A percentile compares a stretch with the other conserved stretches of the same genome.
These are phyloP conservation scores for Microdochium bolleyi DNA, from an alignment of 2,329 filamentous ascomycete genomes.

Conservation along the genomic window DNA sequence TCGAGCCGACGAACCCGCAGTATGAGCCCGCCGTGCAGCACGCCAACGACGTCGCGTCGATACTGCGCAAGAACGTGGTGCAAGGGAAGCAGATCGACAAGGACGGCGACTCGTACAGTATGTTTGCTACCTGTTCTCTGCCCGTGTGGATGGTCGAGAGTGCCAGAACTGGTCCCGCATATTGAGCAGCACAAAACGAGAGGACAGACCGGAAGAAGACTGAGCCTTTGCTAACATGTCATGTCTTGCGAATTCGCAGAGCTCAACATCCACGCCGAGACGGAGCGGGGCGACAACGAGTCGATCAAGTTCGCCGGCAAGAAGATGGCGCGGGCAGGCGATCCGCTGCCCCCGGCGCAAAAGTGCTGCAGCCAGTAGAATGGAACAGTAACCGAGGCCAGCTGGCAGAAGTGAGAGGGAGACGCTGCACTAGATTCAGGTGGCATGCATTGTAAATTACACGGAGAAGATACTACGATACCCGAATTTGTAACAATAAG, in stretches of 20 bases:
- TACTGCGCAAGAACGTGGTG: conserved; percentile 78
- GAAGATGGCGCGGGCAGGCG: conserved; percentile 9
- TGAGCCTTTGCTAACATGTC: neutral
- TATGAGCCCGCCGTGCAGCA: conserved; percentile 61
- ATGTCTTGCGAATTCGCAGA: conserved; percentile 37
- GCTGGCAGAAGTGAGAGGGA: neutral
- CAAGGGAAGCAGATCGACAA: conserved; percentile 53
- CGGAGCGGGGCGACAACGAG: conserved; percentile 89
- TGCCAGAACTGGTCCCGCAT: neutral
- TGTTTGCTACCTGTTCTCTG: conserved; percentile 18
- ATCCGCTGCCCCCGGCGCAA: conserved; percentile 4
- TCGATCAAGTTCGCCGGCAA: conserved; percentile 61
- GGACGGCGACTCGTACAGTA: conserved; percentile 51
- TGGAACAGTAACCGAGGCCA: conserved; percentile 1
- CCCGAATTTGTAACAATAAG: neutral
- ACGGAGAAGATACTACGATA: neutral
- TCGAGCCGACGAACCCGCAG: conserved; percentile 50
- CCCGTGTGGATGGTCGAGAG: neutral
- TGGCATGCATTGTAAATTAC: neutral
- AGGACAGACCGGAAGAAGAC: too few species aligned
- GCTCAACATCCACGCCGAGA: conserved; percentile 82
- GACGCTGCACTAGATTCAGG: neutral
- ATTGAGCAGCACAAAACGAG: too few species aligned
- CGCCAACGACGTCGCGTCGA: conserved; percentile 73
- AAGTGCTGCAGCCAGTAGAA: conserved; percentile 16